These are phyloP conservation scores for Penicillium soppii DNA, from an alignment of 495 filamentous ascomycete species.

Conservation along the genomic window DNA sequence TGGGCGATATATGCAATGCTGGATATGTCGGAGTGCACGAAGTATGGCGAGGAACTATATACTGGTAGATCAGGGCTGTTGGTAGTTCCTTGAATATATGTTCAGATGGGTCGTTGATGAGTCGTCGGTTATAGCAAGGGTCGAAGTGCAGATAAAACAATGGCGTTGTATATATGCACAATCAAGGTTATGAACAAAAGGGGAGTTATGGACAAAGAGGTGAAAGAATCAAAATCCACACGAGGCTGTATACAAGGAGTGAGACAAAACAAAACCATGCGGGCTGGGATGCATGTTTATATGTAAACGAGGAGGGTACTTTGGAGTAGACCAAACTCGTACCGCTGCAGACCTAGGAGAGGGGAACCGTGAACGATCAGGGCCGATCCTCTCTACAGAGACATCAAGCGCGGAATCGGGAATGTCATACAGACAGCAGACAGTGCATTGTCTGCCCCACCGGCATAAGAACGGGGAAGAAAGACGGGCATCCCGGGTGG, in stretches of 20 bases:
- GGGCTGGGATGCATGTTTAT: constrained; percentile 32
- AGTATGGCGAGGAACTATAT: constrained; percentile 12
- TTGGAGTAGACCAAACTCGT: too few relatives aligned
- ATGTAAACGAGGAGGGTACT: constrained; percentile 19
- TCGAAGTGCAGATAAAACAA: constrained; percentile 10
- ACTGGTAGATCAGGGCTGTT: constrained; percentile 8
- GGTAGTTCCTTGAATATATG: not conserved
- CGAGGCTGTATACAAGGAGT: constrained; percentile 23
- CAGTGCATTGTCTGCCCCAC: constrained; percentile 19
- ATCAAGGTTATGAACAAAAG: constrained; percentile 12
- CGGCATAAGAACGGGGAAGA: constrained; percentile 24
- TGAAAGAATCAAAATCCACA: constrained; percentile 21
- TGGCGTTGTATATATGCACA: constrained; percentile 23
- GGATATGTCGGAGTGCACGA: constrained; percentile 11
- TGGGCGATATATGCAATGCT: constrained; percentile 20
- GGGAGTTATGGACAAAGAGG: constrained; percentile 23
- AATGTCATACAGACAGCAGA: constrained; percentile 39
- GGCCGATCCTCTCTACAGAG: constrained; percentile 26
- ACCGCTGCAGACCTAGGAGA: constrained; percentile 18
- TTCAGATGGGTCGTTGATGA: constrained; percentile 10
- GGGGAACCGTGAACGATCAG: constrained; percentile 24
- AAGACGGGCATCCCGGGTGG: constrained; percentile 18
- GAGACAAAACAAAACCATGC: constrained; percentile 17
- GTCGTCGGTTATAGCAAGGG: not conserved
- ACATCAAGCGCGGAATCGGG: constrained; percentile 24